These are phyloP conservation scores for Fomes fomentarius DNA, from an alignment of 1,284 basidiomycete species.

Conservation along the genomic window DNA sequence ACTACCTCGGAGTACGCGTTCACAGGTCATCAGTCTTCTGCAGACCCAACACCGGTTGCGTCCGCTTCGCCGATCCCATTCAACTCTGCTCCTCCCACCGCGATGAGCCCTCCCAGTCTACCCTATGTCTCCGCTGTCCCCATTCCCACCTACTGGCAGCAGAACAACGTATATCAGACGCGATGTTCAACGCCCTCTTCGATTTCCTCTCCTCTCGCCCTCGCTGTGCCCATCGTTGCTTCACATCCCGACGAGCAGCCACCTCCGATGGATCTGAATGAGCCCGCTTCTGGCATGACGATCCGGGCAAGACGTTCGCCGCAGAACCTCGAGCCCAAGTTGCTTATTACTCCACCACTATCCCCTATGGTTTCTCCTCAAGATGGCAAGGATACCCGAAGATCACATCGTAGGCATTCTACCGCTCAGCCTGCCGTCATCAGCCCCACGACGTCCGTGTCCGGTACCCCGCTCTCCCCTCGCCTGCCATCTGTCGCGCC, in stretches of 20 bases:
- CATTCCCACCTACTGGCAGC: slow-evolving; percentile 43
- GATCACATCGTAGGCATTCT: slow-evolving; percentile 71
- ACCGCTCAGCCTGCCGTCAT: slow-evolving; percentile 62
- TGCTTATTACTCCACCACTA: slow-evolving; percentile 71
- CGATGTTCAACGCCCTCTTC: slow-evolving; percentile 85
- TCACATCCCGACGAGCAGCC: slow-evolving; percentile 49
- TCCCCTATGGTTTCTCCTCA: slow-evolving; percentile 70
- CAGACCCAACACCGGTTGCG: slow-evolving; percentile 71
- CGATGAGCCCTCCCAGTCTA: slow-evolving; percentile 33
- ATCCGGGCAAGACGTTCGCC: slow-evolving; percentile 55
- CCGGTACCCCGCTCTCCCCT: slow-evolving; percentile 80
- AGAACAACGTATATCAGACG: slow-evolving; percentile 57
- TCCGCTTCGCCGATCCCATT: slow-evolving; percentile 60
- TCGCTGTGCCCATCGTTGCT: slow-evolving; percentile 80
- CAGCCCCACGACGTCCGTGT: slow-evolving; percentile 53
- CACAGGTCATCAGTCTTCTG: slow-evolving; percentile 45
- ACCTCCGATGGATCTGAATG: slow-evolving; percentile 67
- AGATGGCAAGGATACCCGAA: slow-evolving; percentile 55
- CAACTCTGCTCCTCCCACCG: slow-evolving; percentile 30
- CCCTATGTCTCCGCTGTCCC: slow-evolving; percentile 30
- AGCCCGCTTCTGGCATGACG: slow-evolving; percentile 37
- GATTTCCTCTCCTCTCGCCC: slow-evolving; percentile 79
- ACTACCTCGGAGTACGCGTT: slow-evolving; percentile 70
- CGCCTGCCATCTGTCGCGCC: slow-evolving; percentile 82
- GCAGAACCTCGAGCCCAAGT: slow-evolving; percentile 68